Evolutionary conservation across 73 alveolate genomes (phyloP).

Genomic region (Tetrahymena elliotti): DNA sequence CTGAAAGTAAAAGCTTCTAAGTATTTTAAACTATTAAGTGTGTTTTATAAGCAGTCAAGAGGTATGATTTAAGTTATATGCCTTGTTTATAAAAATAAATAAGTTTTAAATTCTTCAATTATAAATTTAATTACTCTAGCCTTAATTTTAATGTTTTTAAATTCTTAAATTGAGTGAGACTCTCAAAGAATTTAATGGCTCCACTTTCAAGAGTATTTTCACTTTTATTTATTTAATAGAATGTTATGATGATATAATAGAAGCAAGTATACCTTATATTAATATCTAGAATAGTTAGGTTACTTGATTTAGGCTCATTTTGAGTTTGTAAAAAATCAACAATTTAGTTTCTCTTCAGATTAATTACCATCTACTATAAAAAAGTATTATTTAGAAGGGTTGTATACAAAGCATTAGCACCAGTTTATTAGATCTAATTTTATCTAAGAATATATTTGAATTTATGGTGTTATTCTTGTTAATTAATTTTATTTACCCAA

Average conservation of each 20-base stretch:
- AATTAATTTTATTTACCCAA: not conserved
- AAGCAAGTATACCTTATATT: not conserved
- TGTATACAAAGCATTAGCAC: not conserved
- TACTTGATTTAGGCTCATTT: not conserved
- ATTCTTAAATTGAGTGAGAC: not conserved
- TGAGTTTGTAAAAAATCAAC: not conserved
- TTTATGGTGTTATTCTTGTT: no score
- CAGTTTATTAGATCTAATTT: not conserved
- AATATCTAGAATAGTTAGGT: not conserved
- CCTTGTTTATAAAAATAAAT: not conserved
- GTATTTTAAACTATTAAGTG: not conserved
- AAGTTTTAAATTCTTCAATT: no score
- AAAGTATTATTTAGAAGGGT: not conserved
- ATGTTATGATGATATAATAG: not conserved
- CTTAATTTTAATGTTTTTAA: not conserved
- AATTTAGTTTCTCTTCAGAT: not conserved
- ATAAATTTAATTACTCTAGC: not conserved
- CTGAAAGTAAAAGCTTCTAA: not conserved
- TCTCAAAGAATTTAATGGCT: not conserved
- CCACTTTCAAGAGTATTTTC: not conserved
- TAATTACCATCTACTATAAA: no score
- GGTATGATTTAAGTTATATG: not conserved
- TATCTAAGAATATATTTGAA: no score
- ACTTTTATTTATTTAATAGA: not conserved
- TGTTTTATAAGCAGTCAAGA: not conserved